Conservation (phyloP, 768 basidiomycete species). For the Boletus subcaerulescens region DNA sequence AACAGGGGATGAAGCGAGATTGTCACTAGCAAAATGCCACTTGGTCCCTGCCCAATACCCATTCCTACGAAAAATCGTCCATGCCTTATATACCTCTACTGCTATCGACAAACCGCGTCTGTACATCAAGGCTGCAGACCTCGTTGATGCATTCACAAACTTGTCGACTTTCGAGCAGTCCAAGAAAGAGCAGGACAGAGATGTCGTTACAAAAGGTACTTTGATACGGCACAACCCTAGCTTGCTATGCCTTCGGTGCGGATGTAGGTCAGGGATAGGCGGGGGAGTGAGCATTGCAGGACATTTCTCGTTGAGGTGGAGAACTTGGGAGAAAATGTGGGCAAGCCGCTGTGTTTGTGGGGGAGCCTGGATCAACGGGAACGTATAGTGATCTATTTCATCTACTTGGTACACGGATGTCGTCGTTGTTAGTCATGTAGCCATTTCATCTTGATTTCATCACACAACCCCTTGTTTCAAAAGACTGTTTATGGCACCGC, state of each 20-base stretch:
- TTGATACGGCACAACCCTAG: conserved; percentile 39
- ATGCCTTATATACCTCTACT: conserved; percentile 44
- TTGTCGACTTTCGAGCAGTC: conserved; percentile 37
- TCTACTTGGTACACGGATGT: no score
- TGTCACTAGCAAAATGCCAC: conserved; percentile 57
- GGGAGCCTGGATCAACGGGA: conserved; percentile 50
- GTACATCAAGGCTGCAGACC: conserved; percentile 69
- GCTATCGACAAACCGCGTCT: conserved; percentile 63
- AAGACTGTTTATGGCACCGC: no score
- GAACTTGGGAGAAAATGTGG: conserved; percentile 65
- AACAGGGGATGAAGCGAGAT: conserved; percentile 49
- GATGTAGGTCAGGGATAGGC: conserved; percentile 50
- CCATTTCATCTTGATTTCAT: no score
- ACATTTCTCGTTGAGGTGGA: conserved; percentile 47
- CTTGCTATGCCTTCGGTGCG: conserved; percentile 61
- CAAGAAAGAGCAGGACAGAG: conserved; percentile 42
- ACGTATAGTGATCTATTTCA: conserved; percentile 5
- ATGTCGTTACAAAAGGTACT: conserved; percentile 63
- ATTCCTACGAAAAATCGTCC: conserved; percentile 42
- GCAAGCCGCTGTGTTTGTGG: conserved; percentile 64
- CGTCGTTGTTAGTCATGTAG: no score
- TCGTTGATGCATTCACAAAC: conserved; percentile 59
- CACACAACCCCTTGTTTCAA: no score
- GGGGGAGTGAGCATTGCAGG: conserved; percentile 29
- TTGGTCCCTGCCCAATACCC: conserved; percentile 47